Evolutionary conservation across 2,329 filamentous ascomycete genomes (phyloP).

Genomic region (Nothopassalora personata): DNA sequence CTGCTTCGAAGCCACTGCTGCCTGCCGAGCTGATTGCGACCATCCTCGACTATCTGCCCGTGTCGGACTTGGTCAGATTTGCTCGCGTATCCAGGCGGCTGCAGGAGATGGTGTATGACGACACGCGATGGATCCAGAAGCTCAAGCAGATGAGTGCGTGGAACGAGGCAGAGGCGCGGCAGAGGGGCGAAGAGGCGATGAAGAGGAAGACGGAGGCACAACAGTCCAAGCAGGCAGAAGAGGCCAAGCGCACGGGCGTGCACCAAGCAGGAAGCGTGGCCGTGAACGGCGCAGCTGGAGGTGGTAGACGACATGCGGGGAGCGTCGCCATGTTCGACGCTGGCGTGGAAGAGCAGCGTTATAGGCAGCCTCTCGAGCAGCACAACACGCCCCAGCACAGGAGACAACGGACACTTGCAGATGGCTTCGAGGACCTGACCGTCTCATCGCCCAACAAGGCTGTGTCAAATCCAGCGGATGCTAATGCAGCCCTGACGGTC

Average conservation of each 20-base stretch:
- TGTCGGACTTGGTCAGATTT: conserved; percentile 78
- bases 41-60: conserved; percentile 83
- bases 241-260: conserved; percentile 34
- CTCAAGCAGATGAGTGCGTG: conserved; percentile 84
- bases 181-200: conserved; percentile 67
- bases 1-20: conserved; percentile 69
- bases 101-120: conserved; percentile 98
- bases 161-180: conserved; percentile 82
- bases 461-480: conserved; percentile 42
- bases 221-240: conserved; percentile 37
- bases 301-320: conserved; percentile 29
- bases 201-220: conserved; percentile 54
- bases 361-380: conserved; percentile 38
- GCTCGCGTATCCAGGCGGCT: conserved; percentile 79
- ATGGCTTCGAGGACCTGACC: conserved; percentile 77
- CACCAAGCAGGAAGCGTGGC: conserved; percentile 31
- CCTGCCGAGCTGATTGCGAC: conserved; percentile 88
- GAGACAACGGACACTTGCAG: conserved; percentile 41
- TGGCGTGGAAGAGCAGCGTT: conserved; percentile 58
- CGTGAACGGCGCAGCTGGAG: conserved; percentile 35
- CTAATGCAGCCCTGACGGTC: conserved; percentile 61
- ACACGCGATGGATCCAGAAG: conserved; percentile 86
- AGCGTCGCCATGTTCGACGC: conserved; percentile 70
- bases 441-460: conserved; percentile 36
- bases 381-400: conserved; percentile 21